Evolutionary conservation across 768 basidiomycete genomes (phyloP), one percentile per base, ranked within the genome.

Genomic region (Tricholoma bakamatsutake): DNA sequence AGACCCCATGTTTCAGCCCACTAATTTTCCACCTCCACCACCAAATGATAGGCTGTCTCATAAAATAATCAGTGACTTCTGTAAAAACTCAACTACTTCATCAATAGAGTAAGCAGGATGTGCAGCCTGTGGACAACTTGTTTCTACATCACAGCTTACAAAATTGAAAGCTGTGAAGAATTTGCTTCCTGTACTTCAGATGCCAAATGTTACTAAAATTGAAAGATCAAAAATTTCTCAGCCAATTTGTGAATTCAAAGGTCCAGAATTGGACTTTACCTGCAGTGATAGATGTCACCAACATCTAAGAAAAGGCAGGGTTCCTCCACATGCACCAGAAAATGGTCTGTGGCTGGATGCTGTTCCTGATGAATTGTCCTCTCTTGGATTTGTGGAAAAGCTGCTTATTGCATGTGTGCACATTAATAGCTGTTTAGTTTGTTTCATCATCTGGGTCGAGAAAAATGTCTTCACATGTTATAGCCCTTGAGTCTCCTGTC

Each of bases 301-400:
- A 21, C 4, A 24, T 12, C 17, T 43, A 24, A 10, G 11, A 24
- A 43, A 43, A 4, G 42, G 42, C 1, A 43, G 12, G 5, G 21
- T 24, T 24, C 42, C 42, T 24, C 21, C 5, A 5, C 40, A n/a
- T 42, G 40, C 40, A 11, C 15, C 21, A 21, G 18, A 18, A 24
- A 43, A 43, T 18, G 40, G 40, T 18, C n/a, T 17, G 9, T 42
- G 40, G 40, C 18, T 42, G 50, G 72, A 57, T 64, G 67, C 69
- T 1, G 63, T 57, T 10, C 59, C 53, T 3, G 52, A 67, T 8
- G 63, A 59, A 10, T 48, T 77, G 1, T 28, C 62, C 33, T 43
- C 57, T 2, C 56, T 76, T 1, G 66, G 42, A 3, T 72, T 66
- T 49, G 59, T 62, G 0, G 74, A 77, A 54, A 63, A 69, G 27